These are phyloP conservation scores for Starmerella vaccinii DNA, from an alignment of 805 yeast genomes.

Conservation along the genomic window DNA sequence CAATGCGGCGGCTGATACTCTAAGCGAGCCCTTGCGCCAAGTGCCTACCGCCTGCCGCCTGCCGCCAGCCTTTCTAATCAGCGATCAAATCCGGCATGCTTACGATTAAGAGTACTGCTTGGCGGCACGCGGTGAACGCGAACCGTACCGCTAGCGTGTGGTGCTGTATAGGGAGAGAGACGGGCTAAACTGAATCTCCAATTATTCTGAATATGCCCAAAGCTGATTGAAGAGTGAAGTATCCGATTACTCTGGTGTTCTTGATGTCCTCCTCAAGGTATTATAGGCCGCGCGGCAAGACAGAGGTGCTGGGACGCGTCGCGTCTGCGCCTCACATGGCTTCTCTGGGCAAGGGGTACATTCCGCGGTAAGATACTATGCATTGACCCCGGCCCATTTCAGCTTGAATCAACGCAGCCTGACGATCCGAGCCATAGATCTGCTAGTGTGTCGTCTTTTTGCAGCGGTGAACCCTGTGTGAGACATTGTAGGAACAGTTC, in stretches of 20 bases:
- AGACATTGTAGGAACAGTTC: background rate
- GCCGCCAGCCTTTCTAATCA: slow-evolving; percentile 1
- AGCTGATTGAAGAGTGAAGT: too few relatives aligned
- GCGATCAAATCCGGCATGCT: background rate
- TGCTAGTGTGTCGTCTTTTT: background rate
- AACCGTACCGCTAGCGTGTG: background rate
- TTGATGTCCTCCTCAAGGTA: too few relatives aligned
- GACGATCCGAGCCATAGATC: background rate
- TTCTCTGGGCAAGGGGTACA: background rate
- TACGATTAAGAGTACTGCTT: background rate
- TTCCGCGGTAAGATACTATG: slow-evolving; percentile 1
- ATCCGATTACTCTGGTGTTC: too few relatives aligned
- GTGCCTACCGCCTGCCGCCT: background rate
- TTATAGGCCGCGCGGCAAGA: background rate
- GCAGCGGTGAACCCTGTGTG: background rate
- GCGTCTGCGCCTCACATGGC: slow-evolving; percentile 1
- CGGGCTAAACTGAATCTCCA: too few relatives aligned
- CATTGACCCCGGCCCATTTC: background rate
- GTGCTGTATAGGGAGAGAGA: too few relatives aligned
- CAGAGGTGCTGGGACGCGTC: background rate
- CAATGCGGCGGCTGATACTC: background rate
- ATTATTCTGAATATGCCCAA: too few relatives aligned
- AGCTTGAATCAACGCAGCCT: slow-evolving; percentile 2
- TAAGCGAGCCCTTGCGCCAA: background rate
- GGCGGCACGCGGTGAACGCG: background rate